These are phyloP conservation scores for Backusella westeae DNA, from an alignment of 192 early-diverging fungal species.

Conservation along the genomic window DNA sequence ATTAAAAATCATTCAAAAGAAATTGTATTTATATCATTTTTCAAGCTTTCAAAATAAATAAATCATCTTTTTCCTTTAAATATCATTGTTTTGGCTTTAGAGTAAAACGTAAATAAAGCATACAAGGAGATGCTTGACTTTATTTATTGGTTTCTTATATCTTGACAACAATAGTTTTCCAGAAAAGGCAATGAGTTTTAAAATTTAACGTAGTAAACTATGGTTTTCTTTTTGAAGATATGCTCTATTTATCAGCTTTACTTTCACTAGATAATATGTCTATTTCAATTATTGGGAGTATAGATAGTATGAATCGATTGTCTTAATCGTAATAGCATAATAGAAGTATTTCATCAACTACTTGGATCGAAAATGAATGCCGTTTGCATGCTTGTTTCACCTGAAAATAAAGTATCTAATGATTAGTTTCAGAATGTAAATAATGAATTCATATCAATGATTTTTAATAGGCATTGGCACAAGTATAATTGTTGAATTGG, in stretches of 20 bases:
- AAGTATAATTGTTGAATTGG: not conserved
- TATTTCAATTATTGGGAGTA: not conserved
- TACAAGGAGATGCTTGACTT: not conserved
- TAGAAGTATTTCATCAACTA: no score
- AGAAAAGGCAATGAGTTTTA: not conserved
- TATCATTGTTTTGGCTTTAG: not conserved
- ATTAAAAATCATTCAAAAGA: not conserved
- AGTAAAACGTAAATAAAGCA: not conserved
- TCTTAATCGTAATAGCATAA: no score
- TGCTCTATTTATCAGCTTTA: not conserved
- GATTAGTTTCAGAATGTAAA: not conserved
- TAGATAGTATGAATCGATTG: not conserved
- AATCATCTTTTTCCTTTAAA: not conserved
- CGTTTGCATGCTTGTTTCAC: not conserved
- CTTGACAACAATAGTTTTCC: not conserved
- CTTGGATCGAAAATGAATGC: not conserved
- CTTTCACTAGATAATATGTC: not conserved
- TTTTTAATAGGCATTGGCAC: not conserved
- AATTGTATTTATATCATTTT: slow-evolving; percentile 3
- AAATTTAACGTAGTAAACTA: no score
- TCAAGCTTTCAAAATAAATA: not conserved
- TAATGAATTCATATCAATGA: not conserved
- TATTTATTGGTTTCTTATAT: not conserved
- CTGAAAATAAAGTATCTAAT: not conserved
- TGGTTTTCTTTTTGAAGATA: not conserved